Percentiles rank a stretch among this genome's conserved stretches.
phyloP scores from a whole-genome alignment of 1,139 yeast species.

The Chernovozyma aurita region DNA sequence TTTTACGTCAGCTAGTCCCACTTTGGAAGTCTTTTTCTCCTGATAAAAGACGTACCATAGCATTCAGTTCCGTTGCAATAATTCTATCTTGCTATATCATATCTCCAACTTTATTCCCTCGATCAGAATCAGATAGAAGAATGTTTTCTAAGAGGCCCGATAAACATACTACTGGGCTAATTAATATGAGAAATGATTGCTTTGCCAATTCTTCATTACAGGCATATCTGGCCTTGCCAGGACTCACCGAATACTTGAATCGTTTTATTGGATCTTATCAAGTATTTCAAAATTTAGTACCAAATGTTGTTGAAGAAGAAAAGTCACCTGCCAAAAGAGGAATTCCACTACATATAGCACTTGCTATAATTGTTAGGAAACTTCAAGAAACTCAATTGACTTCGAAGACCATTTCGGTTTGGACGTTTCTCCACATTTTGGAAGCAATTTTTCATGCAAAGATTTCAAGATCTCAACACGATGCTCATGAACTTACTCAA shows the following conservation, averaged over 20 bases:
- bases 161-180: conserved; percentile 74
- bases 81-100: conserved; percentile 17
- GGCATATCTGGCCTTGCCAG: conserved; percentile 70
- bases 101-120: conserved; percentile 19
- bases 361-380: conserved; percentile 49
- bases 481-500: conserved; percentile 90
- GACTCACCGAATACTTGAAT: conserved; percentile 58
- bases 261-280: conserved; percentile 27
- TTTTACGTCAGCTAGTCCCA: background rate
- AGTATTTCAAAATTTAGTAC: conserved; percentile 8
- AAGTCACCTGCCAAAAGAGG: conserved; percentile 18
- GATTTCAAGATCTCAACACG: conserved; percentile 82
- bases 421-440: conserved; percentile 70
- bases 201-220: conserved; percentile 91
- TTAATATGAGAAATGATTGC: conserved; percentile 82
- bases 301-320: conserved; percentile 3
- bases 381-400: conserved; percentile 61
- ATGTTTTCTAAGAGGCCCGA: conserved; percentile 62
- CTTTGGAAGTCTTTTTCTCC: conserved; percentile 2
- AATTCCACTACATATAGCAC: conserved; percentile 52
- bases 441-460: conserved; percentile 76
- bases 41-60: background rate
- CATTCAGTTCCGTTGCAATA: conserved; percentile 1
- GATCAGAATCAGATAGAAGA: conserved; percentile 8
- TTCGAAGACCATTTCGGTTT: conserved; percentile 60